These are phyloP conservation scores for Pigoraptor vietnamica DNA, from an alignment of 78 protist genomes.

Conservation along the genomic window DNA sequence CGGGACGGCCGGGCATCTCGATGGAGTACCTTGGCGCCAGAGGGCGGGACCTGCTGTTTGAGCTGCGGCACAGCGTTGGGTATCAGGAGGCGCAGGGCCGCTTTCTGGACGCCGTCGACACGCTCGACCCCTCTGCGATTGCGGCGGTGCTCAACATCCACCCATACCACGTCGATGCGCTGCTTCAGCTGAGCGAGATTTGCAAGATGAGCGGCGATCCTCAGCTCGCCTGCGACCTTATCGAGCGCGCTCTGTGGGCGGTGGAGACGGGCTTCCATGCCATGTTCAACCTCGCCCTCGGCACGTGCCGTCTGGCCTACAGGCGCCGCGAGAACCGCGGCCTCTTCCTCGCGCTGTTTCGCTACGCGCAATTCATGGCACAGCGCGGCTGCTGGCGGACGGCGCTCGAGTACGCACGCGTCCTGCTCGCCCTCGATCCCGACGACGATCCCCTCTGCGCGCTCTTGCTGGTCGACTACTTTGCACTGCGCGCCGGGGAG, in stretches of 20 bases:
- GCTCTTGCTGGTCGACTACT: background rate
- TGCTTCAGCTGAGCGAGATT: background rate
- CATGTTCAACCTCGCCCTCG: background rate
- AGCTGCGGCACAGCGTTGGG: background rate
- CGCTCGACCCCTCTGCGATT: background rate
- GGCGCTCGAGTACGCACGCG: background rate
- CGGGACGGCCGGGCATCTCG: background rate
- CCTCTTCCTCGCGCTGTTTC: background rate
- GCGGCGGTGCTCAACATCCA: background rate
- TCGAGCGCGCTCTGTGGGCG: slow-evolving; percentile 1
- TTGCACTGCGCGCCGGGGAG: slow-evolving; percentile 4
- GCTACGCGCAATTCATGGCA: background rate
- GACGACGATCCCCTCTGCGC: background rate
- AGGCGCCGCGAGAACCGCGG: background rate
- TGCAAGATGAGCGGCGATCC: background rate
- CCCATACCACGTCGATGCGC: slow-evolving; percentile 3
- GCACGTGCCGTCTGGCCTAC: background rate
- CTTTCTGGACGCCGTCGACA: background rate
- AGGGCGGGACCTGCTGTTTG: background rate
- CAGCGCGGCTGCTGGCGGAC: slow-evolving; percentile 7
- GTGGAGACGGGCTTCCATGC: background rate
- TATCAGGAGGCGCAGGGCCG: background rate
- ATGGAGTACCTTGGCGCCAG: background rate
- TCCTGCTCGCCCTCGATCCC: background rate
- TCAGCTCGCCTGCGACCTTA: background rate